Base-by-base conservation (phyloP, 2,329 filamentous ascomycete species). In the Monilinia fructicola region DNA sequence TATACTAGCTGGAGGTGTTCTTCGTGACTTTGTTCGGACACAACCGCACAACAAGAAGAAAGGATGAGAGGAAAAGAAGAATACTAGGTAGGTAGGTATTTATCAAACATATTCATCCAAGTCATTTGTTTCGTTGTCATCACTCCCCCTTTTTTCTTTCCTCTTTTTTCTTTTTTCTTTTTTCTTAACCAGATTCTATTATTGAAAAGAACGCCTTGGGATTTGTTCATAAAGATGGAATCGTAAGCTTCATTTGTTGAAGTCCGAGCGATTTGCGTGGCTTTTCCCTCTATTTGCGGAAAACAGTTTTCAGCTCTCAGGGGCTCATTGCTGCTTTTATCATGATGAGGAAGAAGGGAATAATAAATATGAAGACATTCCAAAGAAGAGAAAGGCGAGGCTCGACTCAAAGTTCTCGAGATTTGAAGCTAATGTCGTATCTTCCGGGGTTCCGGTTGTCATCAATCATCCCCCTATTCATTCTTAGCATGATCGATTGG, bases 371-470 rank as follows among this genome's bases (percentile, higher is more conserved):
- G 10, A 44, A 44, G 23, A 10, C 10, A n/a, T 31, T 1, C 55
- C 11, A 58, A 46, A 31, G 55, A 48, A 11, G 56, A 31, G 18
- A 40, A 40, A 40, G 38, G 14, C 38, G 38, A 40, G 11, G 38
- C 38, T 40, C 38, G 38, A 11, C 38, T 12, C 5, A 10, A 10
- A 18, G 42, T 23, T 11, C 42, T 48, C 7, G 26, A 59, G n/a
- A n/a, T 48, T 46, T 4, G 42, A 48, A 59, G 56, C 56, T 35
- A 59, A 46, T 31, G 56, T 59, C 55, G 42, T 59, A 59, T 21
- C 26, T 16, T 48, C 42, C 42, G n/a, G 48, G 23, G 26, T n/a
- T 48, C 42, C 42, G 31, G 18, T 35, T 16, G 21, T 46, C 40
- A 21, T 23, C 26, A 1, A 10, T 48, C 42, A n/a, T 48, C 28